Evolutionary conservation across 805 yeast genomes (phyloP), one percentile per base, ranked within the genome.

Genomic region (Candida sphagnicola): DNA sequence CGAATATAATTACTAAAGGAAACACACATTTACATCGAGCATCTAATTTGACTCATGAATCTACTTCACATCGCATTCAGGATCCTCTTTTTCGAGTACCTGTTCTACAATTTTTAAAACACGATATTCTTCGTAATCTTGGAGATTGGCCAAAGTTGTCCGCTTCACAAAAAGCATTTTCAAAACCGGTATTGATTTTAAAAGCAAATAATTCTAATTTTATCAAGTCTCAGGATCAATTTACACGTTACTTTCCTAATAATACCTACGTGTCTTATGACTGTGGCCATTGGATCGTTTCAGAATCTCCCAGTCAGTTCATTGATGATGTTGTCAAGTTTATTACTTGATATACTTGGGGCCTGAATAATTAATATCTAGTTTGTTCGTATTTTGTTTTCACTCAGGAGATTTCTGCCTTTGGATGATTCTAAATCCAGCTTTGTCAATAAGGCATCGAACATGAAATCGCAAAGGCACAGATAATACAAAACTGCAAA

Each of bases 191-290:
- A 2, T 44, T 72, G 30, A 68, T 77, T 35, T 54, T 77, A 50
- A 64, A 66, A 39, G 82, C 74, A 3, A 40, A 52, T 13, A 40
- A 60, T 12, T 73, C 80, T 2, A 50, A 55, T 0, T 71, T 77
- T 40, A 64, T 78, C 12, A 44, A 62, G 34, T 58, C 56, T 26
- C 43, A 43, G 12, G 37, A 37, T 2, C 53, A 39, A 8, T 65
- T 65, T 38, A 48, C 51, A 1, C 31, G 36, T 4, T 58, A 57
- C 42, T 66, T 64, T 45, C 28, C 56, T n/a, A 25, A 57, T 23
- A 21, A 50, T 11, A 24, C 35, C 12, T 28, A 37, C 14, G 47
- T 44, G 17, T 51, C 50, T 18, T 57, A 53, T 24, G 55, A 63
- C 19, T 42, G 61, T 28, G 62, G 67, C 13, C 72, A 66, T 49